Conservation (phyloP, 179 eudicot species). For the Beta macrorhiza region DNA sequence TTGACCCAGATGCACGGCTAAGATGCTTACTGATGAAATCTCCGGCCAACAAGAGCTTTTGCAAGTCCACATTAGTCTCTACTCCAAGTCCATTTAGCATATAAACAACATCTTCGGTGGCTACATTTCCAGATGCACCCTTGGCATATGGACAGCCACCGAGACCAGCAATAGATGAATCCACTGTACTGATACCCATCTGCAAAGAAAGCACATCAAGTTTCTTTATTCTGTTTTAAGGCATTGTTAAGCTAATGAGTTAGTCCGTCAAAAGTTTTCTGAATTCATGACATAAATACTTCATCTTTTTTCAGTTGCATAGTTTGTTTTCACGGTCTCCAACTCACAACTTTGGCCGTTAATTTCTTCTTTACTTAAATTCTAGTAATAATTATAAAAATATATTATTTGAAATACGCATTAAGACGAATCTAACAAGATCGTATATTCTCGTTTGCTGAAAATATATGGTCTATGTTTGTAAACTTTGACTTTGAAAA, state of each 20-base stretch:
- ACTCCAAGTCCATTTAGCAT: slow-evolving; percentile 73
- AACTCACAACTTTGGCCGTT: too few species aligned
- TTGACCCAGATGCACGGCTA: slow-evolving; percentile 64
- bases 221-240: not conserved
- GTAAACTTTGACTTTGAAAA: too few species aligned
- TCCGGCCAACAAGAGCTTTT: slow-evolving; percentile 65
- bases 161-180: slow-evolving; percentile 76
- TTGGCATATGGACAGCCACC: slow-evolving; percentile 93
- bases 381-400: too few species aligned
- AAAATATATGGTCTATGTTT: too few species aligned
- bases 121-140: slow-evolving; percentile 88
- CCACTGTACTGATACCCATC: slow-evolving; percentile 75
- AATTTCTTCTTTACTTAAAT: too few species aligned
- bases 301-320: too few species aligned
- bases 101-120: slow-evolving; percentile 80
- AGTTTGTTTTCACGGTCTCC: too few species aligned
- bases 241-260: too few species aligned
- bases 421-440: too few species aligned
- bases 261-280: not conserved
- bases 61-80: slow-evolving; percentile 59
- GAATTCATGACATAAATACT: not conserved
- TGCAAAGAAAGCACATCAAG: slow-evolving; percentile 12
- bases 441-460: too few species aligned
- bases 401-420: too few species aligned
- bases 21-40: slow-evolving; percentile 66